Evolutionary conservation across 495 filamentous ascomycete species (phyloP).

Genomic region (Extremus antarcticus): DNA sequence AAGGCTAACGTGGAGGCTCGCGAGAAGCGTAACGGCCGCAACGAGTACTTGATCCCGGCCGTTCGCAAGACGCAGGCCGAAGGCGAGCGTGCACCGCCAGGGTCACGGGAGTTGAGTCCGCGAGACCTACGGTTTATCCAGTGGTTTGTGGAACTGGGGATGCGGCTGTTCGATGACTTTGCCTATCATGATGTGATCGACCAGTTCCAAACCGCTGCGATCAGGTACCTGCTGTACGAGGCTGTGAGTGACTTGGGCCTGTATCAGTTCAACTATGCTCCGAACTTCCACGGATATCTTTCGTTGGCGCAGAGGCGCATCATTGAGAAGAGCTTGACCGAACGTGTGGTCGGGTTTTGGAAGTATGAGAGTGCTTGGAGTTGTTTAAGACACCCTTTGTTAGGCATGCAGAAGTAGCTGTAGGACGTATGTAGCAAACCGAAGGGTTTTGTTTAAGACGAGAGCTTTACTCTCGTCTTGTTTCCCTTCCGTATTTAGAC

Average conservation of each 20-base stretch:
- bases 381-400: no score
- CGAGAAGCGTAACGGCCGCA: conserved; percentile 1
- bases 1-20: neutral
- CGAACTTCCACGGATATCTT: conserved; percentile 18
- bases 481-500: no score
- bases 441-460: no score
- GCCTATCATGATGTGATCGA: conserved; percentile 12
- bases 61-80: conserved; percentile 1
- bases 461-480: no score
- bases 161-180: conserved; percentile 10
- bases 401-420: no score
- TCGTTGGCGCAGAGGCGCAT: conserved; percentile 2
- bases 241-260: conserved; percentile 6
- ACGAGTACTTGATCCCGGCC: conserved; percentile 5
- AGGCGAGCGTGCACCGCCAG: neutral
- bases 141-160: conserved; percentile 10
- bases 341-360: conserved; percentile 13
- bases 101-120: conserved; percentile 7
- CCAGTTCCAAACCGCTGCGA: conserved; percentile 16
- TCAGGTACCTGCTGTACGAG: conserved; percentile 14
- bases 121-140: neutral
- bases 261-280: conserved; percentile 14
- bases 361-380: conserved; percentile 16
- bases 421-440: no score
- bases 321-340: conserved; percentile 14